A percentile compares a stretch with the other conserved stretches of the same genome.
phyloP scores from a whole-genome alignment of 2,329 filamentous ascomycete genomes.

The Arthrinium phaeospermum region DNA sequence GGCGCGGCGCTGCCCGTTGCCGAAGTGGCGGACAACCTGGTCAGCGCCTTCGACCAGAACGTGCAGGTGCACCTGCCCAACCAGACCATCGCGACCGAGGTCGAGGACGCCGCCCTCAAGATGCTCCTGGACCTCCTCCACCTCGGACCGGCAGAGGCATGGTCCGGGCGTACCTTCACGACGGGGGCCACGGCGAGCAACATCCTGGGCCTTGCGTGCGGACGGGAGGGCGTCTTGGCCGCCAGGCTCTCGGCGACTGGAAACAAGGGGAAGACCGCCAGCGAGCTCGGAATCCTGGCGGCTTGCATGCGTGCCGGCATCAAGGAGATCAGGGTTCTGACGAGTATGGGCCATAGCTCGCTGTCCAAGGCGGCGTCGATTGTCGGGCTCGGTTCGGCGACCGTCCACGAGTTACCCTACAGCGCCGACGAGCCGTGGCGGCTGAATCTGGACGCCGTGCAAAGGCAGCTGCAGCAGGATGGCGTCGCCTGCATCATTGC shows the following conservation, averaged over 20 bases:
- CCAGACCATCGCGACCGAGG: slow-evolving; percentile 75
- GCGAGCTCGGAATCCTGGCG: slow-evolving; percentile 70
- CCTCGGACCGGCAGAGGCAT: slow-evolving; percentile 63
- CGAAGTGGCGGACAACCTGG: slow-evolving; percentile 82
- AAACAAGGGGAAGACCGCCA: slow-evolving; percentile 52
- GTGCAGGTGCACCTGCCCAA: slow-evolving; percentile 79
- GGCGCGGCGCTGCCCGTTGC: slow-evolving; percentile 82
- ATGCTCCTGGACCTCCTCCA: slow-evolving; percentile 73
- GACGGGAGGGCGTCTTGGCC: slow-evolving; percentile 67
- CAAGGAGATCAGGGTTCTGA: slow-evolving; percentile 75
- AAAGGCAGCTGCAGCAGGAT: slow-evolving; percentile 58
- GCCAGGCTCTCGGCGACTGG: slow-evolving; percentile 39
- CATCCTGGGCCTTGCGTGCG: slow-evolving; percentile 74
- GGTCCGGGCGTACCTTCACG: slow-evolving; percentile 61
- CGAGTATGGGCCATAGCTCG: slow-evolving; percentile 83
- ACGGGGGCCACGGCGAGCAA: slow-evolving; percentile 78
- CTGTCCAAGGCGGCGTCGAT: slow-evolving; percentile 83
- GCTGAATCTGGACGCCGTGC: slow-evolving; percentile 71
- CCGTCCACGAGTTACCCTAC: slow-evolving; percentile 65
- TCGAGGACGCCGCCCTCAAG: slow-evolving; percentile 75
- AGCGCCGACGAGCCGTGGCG: slow-evolving; percentile 65
- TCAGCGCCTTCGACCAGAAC: slow-evolving; percentile 82
- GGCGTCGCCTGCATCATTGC: slow-evolving; percentile 75
- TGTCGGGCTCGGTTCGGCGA: slow-evolving; percentile 75
- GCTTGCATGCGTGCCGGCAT: slow-evolving; percentile 71